Evolutionary conservation across 2,329 filamentous ascomycete genomes (phyloP).

Genomic region (Fusarium goolgardi): DNA sequence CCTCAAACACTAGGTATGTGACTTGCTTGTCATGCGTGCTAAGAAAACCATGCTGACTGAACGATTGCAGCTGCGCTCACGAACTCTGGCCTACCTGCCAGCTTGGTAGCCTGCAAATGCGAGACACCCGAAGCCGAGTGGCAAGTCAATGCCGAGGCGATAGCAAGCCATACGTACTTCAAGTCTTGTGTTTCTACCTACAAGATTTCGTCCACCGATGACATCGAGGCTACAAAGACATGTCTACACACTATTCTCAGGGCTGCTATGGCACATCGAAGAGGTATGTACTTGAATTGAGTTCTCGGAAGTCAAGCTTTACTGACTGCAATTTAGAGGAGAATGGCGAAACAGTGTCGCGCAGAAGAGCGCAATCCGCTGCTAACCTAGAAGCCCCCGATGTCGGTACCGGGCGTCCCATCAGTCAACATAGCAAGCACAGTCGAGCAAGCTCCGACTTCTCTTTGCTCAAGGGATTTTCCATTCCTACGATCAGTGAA

Average conservation of each 20-base stretch:
- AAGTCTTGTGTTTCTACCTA: conserved; percentile 78
- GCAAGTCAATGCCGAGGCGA: conserved; percentile 75
- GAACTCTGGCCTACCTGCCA: conserved; percentile 77
- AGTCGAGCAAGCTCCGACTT: conserved; percentile 78
- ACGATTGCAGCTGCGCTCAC: conserved; percentile 72
- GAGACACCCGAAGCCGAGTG: conserved; percentile 78
- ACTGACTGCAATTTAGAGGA: conserved; percentile 50
- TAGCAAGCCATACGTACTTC: conserved; percentile 72
- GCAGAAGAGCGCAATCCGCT: conserved; percentile 70
- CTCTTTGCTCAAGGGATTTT: conserved; percentile 67
- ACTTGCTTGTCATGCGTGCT: background rate
- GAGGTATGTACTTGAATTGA: conserved; percentile 63
- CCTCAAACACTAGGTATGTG: conserved; percentile 78
- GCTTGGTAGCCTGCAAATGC: conserved; percentile 91
- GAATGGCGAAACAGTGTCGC: conserved; percentile 57
- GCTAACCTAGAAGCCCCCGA: conserved; percentile 70
- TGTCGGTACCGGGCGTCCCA: conserved; percentile 61
- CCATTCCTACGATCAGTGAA: conserved; percentile 59
- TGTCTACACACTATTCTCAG: conserved; percentile 82
- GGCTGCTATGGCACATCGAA: conserved; percentile 73
- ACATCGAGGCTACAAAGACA: conserved; percentile 77
- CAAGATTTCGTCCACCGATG: conserved; percentile 73
- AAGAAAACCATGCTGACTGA: conserved; percentile 24
- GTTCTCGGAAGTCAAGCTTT: background rate
- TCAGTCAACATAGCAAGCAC: conserved; percentile 73